Conservation (phyloP, 148 eudicot genomes). For the Nyssa sinensis region DNA sequence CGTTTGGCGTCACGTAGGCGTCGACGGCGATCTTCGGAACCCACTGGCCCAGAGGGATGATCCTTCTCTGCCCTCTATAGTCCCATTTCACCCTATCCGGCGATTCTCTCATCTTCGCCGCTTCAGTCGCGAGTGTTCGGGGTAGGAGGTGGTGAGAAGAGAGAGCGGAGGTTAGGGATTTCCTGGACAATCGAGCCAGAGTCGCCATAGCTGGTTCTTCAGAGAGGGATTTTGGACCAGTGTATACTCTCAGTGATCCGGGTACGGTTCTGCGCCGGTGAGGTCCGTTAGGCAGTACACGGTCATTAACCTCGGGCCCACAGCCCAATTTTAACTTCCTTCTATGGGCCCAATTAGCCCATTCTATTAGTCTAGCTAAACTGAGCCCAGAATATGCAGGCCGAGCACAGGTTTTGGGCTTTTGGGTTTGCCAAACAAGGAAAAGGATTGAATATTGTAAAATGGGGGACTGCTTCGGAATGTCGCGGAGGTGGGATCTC, state of each 20-base stretch:
- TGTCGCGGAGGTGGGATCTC: too few species aligned
- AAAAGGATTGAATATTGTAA: too few species aligned
- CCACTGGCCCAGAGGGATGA: constrained; percentile 94
- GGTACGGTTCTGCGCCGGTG: background rate
- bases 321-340: too few species aligned
- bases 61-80: constrained; percentile 78
- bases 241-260: background rate
- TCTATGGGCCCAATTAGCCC: too few species aligned
- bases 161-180: constrained; percentile 41
- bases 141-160: constrained; percentile 32
- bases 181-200: constrained; percentile 48
- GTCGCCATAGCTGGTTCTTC: constrained; percentile 50
- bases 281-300: too few species aligned
- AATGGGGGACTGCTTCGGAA: too few species aligned
- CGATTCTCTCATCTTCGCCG: constrained; percentile 42
- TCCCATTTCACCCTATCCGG: constrained; percentile 96
- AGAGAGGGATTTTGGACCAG: background rate
- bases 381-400: too few species aligned
- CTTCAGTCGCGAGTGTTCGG: constrained; percentile 22
- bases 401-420: too few species aligned
- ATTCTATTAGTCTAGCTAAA: too few species aligned
- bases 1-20: constrained; percentile 96
- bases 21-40: constrained; percentile 94
- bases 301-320: too few species aligned
- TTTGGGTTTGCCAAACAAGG: too few species aligned